Evolutionary conservation across 2,329 filamentous ascomycete species (phyloP), one percentile per base, ranked within the genome.

Genomic region (Ophiocordyceps camponoti-rufipedis): DNA sequence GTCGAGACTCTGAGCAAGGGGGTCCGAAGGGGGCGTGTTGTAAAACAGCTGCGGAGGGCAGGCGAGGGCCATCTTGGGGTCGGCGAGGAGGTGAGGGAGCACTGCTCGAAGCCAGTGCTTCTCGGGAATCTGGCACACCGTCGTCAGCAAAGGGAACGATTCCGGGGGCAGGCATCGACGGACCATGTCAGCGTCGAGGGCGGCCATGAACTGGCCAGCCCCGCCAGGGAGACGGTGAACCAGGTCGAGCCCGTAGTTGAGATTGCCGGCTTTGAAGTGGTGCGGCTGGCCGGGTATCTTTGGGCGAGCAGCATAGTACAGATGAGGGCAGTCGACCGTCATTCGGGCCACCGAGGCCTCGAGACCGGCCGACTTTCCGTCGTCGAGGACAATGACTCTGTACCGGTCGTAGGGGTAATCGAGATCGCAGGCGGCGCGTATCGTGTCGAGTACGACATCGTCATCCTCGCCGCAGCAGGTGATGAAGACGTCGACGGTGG

Each of bases 261-360:
- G 61, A 54, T 80, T 80, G 44, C 76, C 75, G 1, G 76, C 74
- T 62, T 80, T 80, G 64, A 75, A 79, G 54, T 75, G 70, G 51
- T 74, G 66, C 2, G 69, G 68, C 32, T 66, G 59, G 8, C 67
- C 67, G 4, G 66, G 65, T 41, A 62, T 60, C 58, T 71, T 71
- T 33, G 63, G 59, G 14, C 72, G 68, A 2, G 71, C 65, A 54
- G 70, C 65, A 56, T 77, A 77, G 50, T 63, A 66, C 8, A 75
- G 55, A 47, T 77, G 74, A 13, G 64, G 63, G 46, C 65, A 70
- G 9, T 58, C 59, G 29, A 56, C 49, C 41, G 58, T 58, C 19
- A 70, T 50, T 31, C 61, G 56, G 4, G 59, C 52, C 23, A 71
- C 54, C 2, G 59, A 59, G 2, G 54, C 52, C 48, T 66, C 63